These are phyloP conservation scores for Stevia rebaudiana DNA, from an alignment of 140 eudicot species.

Conservation along the genomic window DNA sequence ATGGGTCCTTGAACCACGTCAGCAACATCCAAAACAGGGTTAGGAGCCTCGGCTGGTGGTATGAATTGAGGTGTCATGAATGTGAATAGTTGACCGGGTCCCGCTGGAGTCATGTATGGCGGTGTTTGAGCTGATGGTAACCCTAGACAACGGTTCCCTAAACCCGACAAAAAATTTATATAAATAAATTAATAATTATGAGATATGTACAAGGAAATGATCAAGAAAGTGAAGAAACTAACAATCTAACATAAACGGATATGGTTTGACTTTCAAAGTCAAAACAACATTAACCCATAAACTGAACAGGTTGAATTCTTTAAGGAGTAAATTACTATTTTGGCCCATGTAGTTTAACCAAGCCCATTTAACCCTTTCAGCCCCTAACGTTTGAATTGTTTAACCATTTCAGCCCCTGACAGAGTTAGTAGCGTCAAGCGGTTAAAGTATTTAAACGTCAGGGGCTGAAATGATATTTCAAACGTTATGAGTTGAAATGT, in stretches of 20 bases:
- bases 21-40: slow-evolving; percentile 42
- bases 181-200: neutral
- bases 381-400: too few species aligned
- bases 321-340: too few species aligned
- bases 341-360: too few species aligned
- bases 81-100: slow-evolving; percentile 31
- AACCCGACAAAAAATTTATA: neutral
- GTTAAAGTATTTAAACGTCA: too few species aligned
- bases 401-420: too few species aligned
- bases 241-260: neutral
- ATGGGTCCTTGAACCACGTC: slow-evolving; percentile 65
- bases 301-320: neutral
- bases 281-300: neutral
- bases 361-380: too few species aligned
- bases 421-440: too few species aligned
- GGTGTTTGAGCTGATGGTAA: slow-evolving; percentile 29
- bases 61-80: slow-evolving; percentile 19
- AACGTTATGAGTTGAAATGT: too few species aligned
- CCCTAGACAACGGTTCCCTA: slow-evolving; percentile 74
- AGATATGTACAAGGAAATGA: neutral
- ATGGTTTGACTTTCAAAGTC: slow-evolving; percentile 3
- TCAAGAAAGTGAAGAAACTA: too few species aligned
- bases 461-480: too few species aligned
- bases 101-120: slow-evolving; percentile 43
- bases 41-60: slow-evolving; percentile 87